These are phyloP conservation scores for Capronia epimyces DNA, from an alignment of 2,329 filamentous ascomycete species.

Conservation along the genomic window DNA sequence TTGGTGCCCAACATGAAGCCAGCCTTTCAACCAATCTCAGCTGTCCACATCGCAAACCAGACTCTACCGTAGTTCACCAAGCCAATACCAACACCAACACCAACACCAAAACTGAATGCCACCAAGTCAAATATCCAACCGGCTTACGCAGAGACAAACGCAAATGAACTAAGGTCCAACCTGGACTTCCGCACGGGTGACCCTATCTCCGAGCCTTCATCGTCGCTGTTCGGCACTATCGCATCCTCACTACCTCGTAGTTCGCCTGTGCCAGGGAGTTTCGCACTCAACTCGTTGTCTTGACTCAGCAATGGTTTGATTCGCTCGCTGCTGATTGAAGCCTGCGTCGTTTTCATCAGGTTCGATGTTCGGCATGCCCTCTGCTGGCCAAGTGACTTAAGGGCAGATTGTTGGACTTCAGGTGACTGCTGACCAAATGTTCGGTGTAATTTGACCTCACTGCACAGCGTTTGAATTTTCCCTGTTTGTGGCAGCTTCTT, in stretches of 20 bases:
- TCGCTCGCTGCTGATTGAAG: neutral
- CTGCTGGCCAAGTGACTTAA: conserved; percentile 15
- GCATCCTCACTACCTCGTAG: conserved; percentile 47
- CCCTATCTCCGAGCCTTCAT: conserved; percentile 28
- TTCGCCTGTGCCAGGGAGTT: neutral
- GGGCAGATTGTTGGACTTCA: conserved; percentile 14
- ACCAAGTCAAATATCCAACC: conserved; percentile 10
- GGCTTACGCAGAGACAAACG: conserved; percentile 31
- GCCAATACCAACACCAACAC: conserved; percentile 7
- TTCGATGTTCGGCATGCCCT: neutral
- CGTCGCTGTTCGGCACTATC: conserved; percentile 49
- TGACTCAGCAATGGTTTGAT: neutral
- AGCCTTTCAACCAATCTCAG: conserved; percentile 11
- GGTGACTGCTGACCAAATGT: conserved; percentile 20
- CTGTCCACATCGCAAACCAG: conserved; percentile 10
- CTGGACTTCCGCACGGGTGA: conserved; percentile 16
- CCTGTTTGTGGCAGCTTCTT: conserved; percentile 7
- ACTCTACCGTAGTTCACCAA: neutral
- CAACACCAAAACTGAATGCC: too few relatives aligned
- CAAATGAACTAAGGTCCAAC: conserved; percentile 37
- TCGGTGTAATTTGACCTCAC: conserved; percentile 3
- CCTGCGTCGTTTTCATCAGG: neutral
- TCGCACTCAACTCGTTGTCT: neutral
- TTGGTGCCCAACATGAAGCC: conserved; percentile 13
- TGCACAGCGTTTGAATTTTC: conserved; percentile 1